Base-by-base conservation (phyloP, 2,329 filamentous ascomycete genomes). In the Beauveria medogensis region DNA sequence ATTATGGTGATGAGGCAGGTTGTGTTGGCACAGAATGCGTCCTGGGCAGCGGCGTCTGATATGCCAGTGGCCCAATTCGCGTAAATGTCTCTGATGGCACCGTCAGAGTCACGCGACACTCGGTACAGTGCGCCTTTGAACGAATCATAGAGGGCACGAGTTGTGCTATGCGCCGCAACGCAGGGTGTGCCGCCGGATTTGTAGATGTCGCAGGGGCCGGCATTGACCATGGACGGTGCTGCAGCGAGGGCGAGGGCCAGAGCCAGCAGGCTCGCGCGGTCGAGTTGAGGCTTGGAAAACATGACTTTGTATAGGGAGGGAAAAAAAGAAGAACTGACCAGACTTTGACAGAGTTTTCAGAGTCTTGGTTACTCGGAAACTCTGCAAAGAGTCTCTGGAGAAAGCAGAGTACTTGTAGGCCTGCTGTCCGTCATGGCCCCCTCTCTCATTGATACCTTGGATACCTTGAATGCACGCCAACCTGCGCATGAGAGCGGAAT, bases 1-100 rank as follows among this genome's bases (percentile, higher is more conserved):
- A 87, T 86, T 65, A 83, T 77, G 0, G 78, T 80, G 68, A 88
- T 87, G 20, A 86, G 73, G 66, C 85, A 88, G 7, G 83, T 87
- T 0, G 84, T 87, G 51, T 74, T 70, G 8, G 76, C 71, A 65
- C 85, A 88, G 71, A 88, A 88, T 1, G 73, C 65, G 70, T 88
- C 84, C 67, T 89, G 86, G 8, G 80, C 69, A 0, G 77, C 79
- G 4, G 84, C 81, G 66, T 88, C 80, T 54, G 86, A 85, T 7
- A 87, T 81, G 47, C 83, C 84, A 1, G 85, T 85, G 1, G 83
- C 79, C 0, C 82, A 77, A 0, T 82, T 67, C 0, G 84, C 81
- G 12, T 71, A 60, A 62, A 85, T 81, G 60, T 77, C 72, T 3
- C 71, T 75, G 1, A 77, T 82, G 26, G 75, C 67, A 44, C 73